Base-by-base conservation (phyloP, 192 early-diverging fungal species). In the Gryganskiella cystojenkinii region DNA sequence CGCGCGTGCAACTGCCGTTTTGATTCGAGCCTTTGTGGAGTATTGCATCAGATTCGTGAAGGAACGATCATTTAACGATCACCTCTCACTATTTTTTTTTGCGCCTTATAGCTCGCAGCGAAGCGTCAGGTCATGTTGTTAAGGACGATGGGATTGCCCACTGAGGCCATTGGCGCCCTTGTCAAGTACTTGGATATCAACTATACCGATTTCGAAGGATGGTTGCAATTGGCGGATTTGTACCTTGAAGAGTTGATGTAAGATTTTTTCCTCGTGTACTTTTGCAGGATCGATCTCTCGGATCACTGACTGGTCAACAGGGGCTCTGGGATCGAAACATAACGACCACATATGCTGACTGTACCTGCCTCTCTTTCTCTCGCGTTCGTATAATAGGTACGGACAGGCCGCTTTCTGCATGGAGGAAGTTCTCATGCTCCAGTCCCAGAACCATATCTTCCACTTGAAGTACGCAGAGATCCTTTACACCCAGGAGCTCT, bases 401-500 rank as follows among this genome's bases (percentile, higher is more conserved):
- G 75, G 88, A 64, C 94, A 96, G 82, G 96, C 97, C 6, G 90
- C 90, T 15, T 98, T 92, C 71, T 96, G 95, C 68, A 72, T 92
- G 49, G 97, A 99, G 76, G 97, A 99, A 80, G 73, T 95, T n/a
- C 84, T 99, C 52, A 58, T 99, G 62, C 86, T 94, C 46, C 89
- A 92, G 61, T 94, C 95, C n/a, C 82, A 85, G 56, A 94, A 95
- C 82, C 93, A 95, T 68, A 88, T 95, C 55, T 91, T 86, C 71
- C 90, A 96, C 57, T 84, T 95, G 34, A 92, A 94, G 52, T 95
- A 95, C 61, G 97, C 96, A 15, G 97, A 99, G 70, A 83, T 97
- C 37, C 84, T 90, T 37, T 94, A 91, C 59, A 91, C 94, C 9
- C 81, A 92, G 69, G 88, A 90, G 11, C 82, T 84, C 72, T 70